Evolutionary conservation across 495 filamentous ascomycete genomes (phyloP), one percentile per base, ranked within the genome.

Genomic region (Aspergillus ostianus): DNA sequence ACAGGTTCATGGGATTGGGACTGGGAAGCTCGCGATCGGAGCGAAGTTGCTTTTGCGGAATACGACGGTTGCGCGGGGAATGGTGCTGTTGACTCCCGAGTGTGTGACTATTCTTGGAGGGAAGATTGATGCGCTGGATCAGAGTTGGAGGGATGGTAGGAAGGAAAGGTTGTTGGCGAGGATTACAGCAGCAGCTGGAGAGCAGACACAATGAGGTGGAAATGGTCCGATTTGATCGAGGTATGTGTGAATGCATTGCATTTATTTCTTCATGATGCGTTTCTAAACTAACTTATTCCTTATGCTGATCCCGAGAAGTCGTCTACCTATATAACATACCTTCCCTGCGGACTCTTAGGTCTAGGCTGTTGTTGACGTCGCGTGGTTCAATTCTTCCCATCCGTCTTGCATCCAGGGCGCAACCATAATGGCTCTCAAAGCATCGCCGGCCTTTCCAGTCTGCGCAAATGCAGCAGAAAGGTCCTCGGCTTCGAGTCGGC

Each of bases 41-140:
- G 81, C 84, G 56, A 98, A 98, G 77, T 63, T 96, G 51, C 48
- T 97, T 46, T 69, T 98, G 59, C 84, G 75, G 57, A 82, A 84
- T 66, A 78, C 78, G 2, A 75, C 79, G 12, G 86, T 96, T 30
- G 87, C 90, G 20, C 77, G 94, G 26, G 95, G 91, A 0, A 81
- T 93, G 62, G 64, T 95, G 17, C 68, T 98, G 65, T 73, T 98
- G 12, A 86, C 91, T 47, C 86, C 90, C 1, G 73, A 65, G 13
- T 82, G 66, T 18, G 84, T 83, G 49, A 80, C 78, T 41, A 62
- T 96, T 3, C 71, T 97, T 17, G 94, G 94, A 2, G 94, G 94
- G 0, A 96, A 91, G 81, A 86, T 98, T 54, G 93, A 97, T 56
- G 77, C 67, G 0, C 79, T 92, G 79, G 89, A 97, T 65, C 84